Evolutionary conservation across 352 stramenopile genomes (phyloP), one percentile per base, ranked within the genome.

Genomic region (Aphanomyces stellatus): DNA sequence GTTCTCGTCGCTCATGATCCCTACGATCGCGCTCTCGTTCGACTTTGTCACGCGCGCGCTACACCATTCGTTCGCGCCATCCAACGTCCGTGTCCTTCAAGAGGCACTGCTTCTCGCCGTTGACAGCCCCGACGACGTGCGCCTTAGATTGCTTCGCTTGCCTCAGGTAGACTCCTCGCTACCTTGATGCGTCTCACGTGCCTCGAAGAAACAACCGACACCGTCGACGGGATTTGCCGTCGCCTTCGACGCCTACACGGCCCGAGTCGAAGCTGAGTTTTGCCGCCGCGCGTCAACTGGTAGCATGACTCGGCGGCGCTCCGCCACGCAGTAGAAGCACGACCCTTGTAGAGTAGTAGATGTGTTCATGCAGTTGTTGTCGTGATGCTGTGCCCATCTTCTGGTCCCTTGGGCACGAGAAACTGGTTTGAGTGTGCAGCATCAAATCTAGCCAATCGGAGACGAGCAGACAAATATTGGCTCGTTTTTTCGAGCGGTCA

Each of bases 41-140:
- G 56, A 64, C 72, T 37, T 67, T 57, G 37, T 69, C 76, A 22
- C 51, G 53, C 51, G 87, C 42, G 62, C 88, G 85, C 28, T 82
- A 69, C 0, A 56, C 25, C 53, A 87, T 84, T 74, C 78, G 85
- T 34, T 69, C 68, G 11, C 71, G 65, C 79, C 79, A 87, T 22
- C 75, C 73, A 22, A 82, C 43, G 56, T 86, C 79, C 4, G 74
- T 72, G 46, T 88, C 76, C 35, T 85, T 65, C 57, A 68, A 71
- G 62, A 90, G 85, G 53, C 56, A 10, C 41, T 64, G 7, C n/a
- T n/a, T n/a, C n/a, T n/a, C n/a, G n/a, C n/a, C n/a, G n/a, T n/a
- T n/a, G 1, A 49, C 15, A 22, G 28, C 11, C 35, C 41, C 25
- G 30, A 64, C 10, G 41, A 64, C n/a, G 56, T 49, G 15, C 56